Evolutionary conservation across 129 eudicot genomes (phyloP).

Genomic region (Flaveria trinervia): DNA sequence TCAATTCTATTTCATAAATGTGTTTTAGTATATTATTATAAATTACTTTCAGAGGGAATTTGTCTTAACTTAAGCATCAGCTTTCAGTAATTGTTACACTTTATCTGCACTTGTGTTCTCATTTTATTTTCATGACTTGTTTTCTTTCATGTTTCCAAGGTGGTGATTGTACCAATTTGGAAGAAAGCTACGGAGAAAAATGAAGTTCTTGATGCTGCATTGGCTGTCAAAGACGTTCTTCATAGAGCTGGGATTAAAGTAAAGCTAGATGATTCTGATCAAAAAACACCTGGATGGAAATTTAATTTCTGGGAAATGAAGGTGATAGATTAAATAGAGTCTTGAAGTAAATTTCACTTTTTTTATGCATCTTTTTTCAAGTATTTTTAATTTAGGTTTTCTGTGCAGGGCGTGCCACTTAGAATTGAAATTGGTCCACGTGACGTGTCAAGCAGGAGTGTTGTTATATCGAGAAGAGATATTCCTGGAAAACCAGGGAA

Average conservation of each 20-base stretch:
- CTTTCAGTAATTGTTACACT: neutral
- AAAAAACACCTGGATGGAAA: conserved; percentile 97
- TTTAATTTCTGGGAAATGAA: conserved; percentile 98
- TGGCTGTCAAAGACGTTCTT: conserved; percentile 61
- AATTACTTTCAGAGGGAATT: neutral
- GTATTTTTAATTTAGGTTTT: neutral
- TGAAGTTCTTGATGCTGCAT: conserved; percentile 79
- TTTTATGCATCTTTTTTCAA: neutral
- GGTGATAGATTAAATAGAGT: conserved; percentile 43
- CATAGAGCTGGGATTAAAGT: conserved; percentile 79
- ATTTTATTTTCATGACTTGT: conserved; percentile 8
- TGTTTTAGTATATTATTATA: neutral
- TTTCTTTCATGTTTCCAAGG: conserved; percentile 46
- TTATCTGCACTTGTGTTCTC: neutral
- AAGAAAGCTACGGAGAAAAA: conserved; percentile 68
- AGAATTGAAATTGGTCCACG: conserved; percentile 94
- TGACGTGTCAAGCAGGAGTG: conserved; percentile 72
- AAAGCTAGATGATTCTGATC: conserved; percentile 88
- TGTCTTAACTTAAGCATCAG: neutral
- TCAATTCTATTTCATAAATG: neutral
- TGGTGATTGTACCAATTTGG: conserved; percentile 92
- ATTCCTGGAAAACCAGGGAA: conserved; percentile 96
- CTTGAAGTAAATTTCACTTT: conserved; percentile 3
- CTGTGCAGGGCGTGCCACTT: conserved; percentile 78
- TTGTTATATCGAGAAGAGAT: conserved; percentile 93